A percentile compares a stretch with the other conserved stretches of the same genome.
phyloP scores from a whole-genome alignment of 345 rosid species.

The Hibiscus trionum region DNA sequence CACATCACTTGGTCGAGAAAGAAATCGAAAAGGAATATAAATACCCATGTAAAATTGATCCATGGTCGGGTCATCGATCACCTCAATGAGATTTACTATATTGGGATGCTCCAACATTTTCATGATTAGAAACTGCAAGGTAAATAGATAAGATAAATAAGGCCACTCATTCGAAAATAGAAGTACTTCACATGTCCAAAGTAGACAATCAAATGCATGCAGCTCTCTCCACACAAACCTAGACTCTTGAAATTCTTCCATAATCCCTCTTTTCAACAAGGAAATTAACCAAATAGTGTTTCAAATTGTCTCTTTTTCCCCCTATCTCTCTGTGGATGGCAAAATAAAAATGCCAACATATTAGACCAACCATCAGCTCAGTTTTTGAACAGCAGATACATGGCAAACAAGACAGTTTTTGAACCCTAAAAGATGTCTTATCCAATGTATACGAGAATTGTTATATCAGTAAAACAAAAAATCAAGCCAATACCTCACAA shows the following conservation, averaged over 20 bases:
- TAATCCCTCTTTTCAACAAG: neutral
- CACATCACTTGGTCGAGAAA: neutral
- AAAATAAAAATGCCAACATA: neutral
- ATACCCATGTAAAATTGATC: constrained; percentile 99
- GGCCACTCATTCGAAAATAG: neutral
- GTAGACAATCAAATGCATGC: neutral
- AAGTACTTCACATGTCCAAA: neutral
- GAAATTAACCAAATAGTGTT: neutral
- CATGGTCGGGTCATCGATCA: constrained; percentile 89
- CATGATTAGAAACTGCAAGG: constrained; percentile 77
- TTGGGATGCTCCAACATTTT: constrained; percentile 91
- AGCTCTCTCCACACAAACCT: neutral
- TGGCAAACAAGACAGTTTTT: neutral
- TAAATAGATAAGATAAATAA: neutral
- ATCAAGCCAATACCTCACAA: constrained; percentile 58
- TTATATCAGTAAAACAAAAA: constrained; percentile 1
- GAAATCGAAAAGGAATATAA: constrained; percentile 4
- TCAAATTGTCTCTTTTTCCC: neutral
- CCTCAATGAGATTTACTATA: constrained; percentile 92
- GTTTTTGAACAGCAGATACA: neutral
- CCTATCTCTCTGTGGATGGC: neutral
- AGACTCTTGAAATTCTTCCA: neutral
- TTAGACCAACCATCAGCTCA: neutral
- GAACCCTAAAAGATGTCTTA: neutral
- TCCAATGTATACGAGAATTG: neutral